Percentiles rank a stretch among this genome's conserved stretches.
phyloP scores from a whole-genome alignment of 1,139 yeast genomes.

The Debaryomyces sp. region DNA sequence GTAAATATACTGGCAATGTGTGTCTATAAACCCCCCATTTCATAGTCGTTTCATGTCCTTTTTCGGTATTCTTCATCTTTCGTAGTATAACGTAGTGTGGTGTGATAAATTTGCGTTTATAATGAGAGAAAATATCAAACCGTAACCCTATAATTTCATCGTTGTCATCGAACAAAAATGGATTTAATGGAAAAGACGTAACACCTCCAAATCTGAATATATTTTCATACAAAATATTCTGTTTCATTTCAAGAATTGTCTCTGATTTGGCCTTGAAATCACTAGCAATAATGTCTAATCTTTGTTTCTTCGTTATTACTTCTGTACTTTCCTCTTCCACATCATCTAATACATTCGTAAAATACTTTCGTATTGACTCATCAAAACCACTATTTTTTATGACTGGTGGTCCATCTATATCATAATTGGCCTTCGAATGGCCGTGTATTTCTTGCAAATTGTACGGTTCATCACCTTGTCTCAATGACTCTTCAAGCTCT shows the following conservation, averaged over 20 bases:
- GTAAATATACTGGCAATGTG: conserved; percentile 39
- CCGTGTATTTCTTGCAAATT: conserved; percentile 7
- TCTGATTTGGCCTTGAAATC: conserved; percentile 8
- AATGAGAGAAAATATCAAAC: conserved; percentile 35
- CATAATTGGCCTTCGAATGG: conserved; percentile 1
- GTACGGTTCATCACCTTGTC: conserved; percentile 10
- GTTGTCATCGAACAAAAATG: conserved; percentile 22
- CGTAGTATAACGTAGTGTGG: conserved; percentile 45
- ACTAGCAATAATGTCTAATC: neutral
- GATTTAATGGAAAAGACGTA: conserved; percentile 45
- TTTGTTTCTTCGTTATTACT: conserved; percentile 1
- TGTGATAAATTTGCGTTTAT: conserved; percentile 20
- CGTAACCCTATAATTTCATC: conserved; percentile 38
- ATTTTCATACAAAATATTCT: conserved; percentile 41
- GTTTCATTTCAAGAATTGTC: conserved; percentile 25
- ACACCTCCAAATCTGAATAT: conserved; percentile 41
- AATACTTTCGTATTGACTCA: conserved; percentile 29
- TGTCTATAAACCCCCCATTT: conserved; percentile 39
- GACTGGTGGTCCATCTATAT: conserved; percentile 14
- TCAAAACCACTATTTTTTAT: conserved; percentile 34
- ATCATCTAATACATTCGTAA: conserved; percentile 12
- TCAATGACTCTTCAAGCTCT: conserved; percentile 6
- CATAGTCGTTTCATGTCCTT: conserved; percentile 11
- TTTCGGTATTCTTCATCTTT: conserved; percentile 15
- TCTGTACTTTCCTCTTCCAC: neutral